These are phyloP conservation scores for Penicillium sp. DNA, from an alignment of 2,329 filamentous ascomycete species.

Conservation along the genomic window DNA sequence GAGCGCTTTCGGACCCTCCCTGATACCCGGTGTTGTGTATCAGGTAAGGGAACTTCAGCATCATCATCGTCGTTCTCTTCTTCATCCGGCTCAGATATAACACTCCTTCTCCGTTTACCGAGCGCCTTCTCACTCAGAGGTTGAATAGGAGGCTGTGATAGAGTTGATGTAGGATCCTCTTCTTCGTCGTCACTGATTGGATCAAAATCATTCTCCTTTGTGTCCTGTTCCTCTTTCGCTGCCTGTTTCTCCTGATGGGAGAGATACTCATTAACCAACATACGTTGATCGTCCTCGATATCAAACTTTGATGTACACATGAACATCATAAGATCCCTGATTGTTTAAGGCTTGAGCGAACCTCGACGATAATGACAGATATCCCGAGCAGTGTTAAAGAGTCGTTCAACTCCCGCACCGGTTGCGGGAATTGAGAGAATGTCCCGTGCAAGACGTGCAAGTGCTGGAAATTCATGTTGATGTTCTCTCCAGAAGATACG, in stretches of 20 bases:
- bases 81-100: background rate
- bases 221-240: background rate
- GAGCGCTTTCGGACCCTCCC: background rate
- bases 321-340: background rate
- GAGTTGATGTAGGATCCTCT: background rate
- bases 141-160: background rate
- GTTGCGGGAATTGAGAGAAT: background rate
- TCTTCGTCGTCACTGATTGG: background rate
- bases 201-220: background rate
- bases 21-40: background rate
- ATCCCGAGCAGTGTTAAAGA: constrained; percentile 3
- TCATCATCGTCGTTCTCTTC: background rate
- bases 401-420: constrained; percentile 1
- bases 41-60: background rate
- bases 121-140: background rate
- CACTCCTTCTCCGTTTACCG: background rate
- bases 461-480: background rate
- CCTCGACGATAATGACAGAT: constrained; percentile 3
- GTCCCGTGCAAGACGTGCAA: background rate
- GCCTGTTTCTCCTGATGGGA: background rate
- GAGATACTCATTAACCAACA: background rate
- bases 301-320: constrained; percentile 2
- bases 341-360: background rate
- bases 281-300: background rate
- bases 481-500: constrained; percentile 1